Base-by-base conservation (phyloP, 2,329 filamentous ascomycete species). In the Neonectria hederae region DNA sequence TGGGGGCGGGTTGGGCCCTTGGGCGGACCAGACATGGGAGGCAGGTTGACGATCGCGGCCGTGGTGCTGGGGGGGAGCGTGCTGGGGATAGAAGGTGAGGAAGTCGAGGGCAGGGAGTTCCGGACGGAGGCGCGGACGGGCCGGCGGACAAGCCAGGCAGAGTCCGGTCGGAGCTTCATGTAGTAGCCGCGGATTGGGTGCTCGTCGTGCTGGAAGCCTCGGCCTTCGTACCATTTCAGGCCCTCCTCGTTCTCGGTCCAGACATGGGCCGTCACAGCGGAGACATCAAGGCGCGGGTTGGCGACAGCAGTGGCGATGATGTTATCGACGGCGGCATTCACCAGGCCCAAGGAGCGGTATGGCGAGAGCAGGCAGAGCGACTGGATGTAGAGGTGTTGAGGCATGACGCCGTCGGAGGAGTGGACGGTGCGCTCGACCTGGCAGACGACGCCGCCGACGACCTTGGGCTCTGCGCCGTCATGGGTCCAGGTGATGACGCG, bases 221-320 rank as follows among this genome's bases (percentile, higher is more conserved):
- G 82, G 24, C 82, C 80, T 32, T 79, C 72, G 77, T 91, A 91
- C 89, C 89, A 91, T 62, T 80, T 80, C 65, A 90, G 76, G 0
- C 84, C 89, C 21, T 90, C 88, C 2, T 84, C 82, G 74, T 90
- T 90, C 63, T 88, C 83, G 11, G 88, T 89, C 89, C 89, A 91
- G 17, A 91, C 89, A 75, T 91, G 89, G 5, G 89, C 89, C 68
- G 87, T 90, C 17, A 89, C 79, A 46, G 81, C 71, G 38, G 69
- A 70, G 35, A 83, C 81, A 55, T 82, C 72, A 66, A 81, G 75
- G 17, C 67, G 76, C 4, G 78, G 78, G 11, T 77, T 76, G 13
- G 71, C 67, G 9, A 74, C 71, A 13, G 77, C 78, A 11, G 80
- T 78, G 22, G 78, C 77, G 59, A 86, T 69, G 49, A 88, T 80